Conservation (phyloP, 495 filamentous ascomycete species). For the Haplographium delicatum region DNA sequence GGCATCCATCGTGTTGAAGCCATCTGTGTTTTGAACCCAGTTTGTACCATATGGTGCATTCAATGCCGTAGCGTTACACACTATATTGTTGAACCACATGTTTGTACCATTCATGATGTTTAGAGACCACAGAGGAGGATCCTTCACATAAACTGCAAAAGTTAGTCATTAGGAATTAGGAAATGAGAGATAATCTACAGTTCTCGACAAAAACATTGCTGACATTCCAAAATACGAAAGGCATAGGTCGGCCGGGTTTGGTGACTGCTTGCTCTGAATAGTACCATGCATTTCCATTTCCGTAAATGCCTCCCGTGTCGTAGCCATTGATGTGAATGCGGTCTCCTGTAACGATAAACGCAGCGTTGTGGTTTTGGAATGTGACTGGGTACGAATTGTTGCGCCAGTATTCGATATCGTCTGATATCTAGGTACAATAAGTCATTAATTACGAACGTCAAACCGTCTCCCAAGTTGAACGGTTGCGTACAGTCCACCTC, state of each 20-base stretch:
- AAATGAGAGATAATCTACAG: conserved; percentile 23
- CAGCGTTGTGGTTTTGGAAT: conserved; percentile 53
- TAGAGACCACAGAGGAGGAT: conserved; percentile 49
- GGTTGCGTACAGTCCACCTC: conserved; percentile 37
- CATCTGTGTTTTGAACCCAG: conserved; percentile 57
- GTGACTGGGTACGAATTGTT: conserved; percentile 47
- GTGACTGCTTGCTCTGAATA: conserved; percentile 36
- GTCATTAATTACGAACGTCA: neutral
- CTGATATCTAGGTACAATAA: conserved; percentile 35
- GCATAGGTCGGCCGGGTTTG: conserved; percentile 49
- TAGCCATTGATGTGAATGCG: conserved; percentile 45
- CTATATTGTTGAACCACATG: conserved; percentile 48
- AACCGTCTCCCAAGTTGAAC: neutral
- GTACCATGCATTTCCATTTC: conserved; percentile 47
- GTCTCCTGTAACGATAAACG: conserved; percentile 46
- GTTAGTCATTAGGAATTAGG: neutral
- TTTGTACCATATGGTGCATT: conserved; percentile 47
- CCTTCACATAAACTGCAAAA: conserved; percentile 38
- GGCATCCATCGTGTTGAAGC: conserved; percentile 54
- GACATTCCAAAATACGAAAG: conserved; percentile 57
- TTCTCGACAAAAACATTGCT: conserved; percentile 47
- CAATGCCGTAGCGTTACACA: conserved; percentile 42
- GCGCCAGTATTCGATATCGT: conserved; percentile 51
- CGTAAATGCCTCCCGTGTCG: conserved; percentile 47
- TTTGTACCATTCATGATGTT: conserved; percentile 58